These are phyloP conservation scores for Leishmania martiniquensis DNA, from an alignment of 208 protist species.

Conservation along the genomic window DNA sequence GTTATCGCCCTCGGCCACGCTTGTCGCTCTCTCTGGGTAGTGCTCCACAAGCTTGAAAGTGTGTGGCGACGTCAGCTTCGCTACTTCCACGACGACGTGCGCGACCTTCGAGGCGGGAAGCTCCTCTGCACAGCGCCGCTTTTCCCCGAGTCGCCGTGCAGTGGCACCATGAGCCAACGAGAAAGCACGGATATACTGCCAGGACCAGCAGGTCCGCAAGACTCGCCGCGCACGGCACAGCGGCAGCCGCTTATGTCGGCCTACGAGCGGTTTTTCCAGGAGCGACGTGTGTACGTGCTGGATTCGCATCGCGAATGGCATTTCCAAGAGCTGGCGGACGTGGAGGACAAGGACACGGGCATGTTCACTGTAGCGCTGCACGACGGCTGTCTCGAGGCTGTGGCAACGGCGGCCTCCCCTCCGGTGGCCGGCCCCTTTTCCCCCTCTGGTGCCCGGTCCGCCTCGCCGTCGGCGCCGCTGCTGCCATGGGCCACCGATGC, in stretches of 20 bases:
- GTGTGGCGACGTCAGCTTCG: constrained; percentile 74
- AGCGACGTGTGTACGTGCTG: constrained; percentile 70
- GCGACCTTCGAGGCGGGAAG: constrained; percentile 46
- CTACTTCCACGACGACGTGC: constrained; percentile 63
- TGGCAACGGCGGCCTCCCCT: constrained; percentile 7
- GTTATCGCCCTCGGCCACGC: constrained; percentile 52
- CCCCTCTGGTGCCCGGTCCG: background rate
- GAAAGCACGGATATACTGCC: background rate
- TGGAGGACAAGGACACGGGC: constrained; percentile 44
- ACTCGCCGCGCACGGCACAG: background rate
- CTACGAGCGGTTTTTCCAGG: constrained; percentile 69
- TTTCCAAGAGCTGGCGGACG: constrained; percentile 53
- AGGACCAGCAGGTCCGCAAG: background rate
- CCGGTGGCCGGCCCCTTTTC: constrained; percentile 12
- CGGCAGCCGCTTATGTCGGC: constrained; percentile 18
- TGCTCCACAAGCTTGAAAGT: constrained; percentile 51
- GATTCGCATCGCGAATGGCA: constrained; percentile 75
- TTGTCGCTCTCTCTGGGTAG: constrained; percentile 49
- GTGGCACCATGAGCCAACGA: background rate
- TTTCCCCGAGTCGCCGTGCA: constrained; percentile 8
- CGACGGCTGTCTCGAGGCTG: constrained; percentile 20
- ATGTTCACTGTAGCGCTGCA: constrained; percentile 62
- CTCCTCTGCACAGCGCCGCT: constrained; percentile 58
- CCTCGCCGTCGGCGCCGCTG: background rate
- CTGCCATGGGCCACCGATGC: background rate